A percentile compares a stretch with the other conserved stretches of the same genome.
Evolutionary conservation across 2,329 filamentous ascomycete genomes (phyloP).

Genomic region (Colletotrichum viniferum): DNA sequence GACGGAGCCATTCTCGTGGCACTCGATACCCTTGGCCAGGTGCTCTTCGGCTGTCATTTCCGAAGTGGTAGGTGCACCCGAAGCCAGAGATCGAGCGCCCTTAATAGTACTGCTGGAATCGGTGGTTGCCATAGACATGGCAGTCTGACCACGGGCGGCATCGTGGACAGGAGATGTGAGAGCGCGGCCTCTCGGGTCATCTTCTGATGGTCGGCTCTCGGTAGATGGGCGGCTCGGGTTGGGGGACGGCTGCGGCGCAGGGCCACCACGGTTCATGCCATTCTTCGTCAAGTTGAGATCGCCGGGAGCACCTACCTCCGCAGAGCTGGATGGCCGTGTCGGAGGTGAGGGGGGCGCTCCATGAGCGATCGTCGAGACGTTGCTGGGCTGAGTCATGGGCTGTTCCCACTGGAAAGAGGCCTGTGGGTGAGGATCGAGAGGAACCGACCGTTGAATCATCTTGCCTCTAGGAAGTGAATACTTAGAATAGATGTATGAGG

Average conservation of each 20-base stretch:
- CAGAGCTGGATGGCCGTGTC: slow-evolving; percentile 63
- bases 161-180: slow-evolving; percentile 43
- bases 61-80: slow-evolving; percentile 60
- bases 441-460: slow-evolving; percentile 71
- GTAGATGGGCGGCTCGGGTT: slow-evolving; percentile 50
- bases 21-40: slow-evolving; percentile 85
- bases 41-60: slow-evolving; percentile 88
- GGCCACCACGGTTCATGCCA: slow-evolving; percentile 46
- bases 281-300: slow-evolving; percentile 45
- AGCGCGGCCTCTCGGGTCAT: slow-evolving; percentile 51
- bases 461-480: slow-evolving; percentile 85
- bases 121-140: slow-evolving; percentile 54
- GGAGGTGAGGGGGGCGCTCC: slow-evolving; percentile 66
- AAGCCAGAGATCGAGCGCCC: slow-evolving; percentile 44
- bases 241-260: slow-evolving; percentile 47
- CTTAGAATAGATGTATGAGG: slow-evolving; percentile 86
- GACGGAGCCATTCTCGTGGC: slow-evolving; percentile 84
- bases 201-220: slow-evolving; percentile 52
- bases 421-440: slow-evolving; percentile 56
- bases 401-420: slow-evolving; percentile 70
- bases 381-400: slow-evolving; percentile 44
- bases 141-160: slow-evolving; percentile 43
- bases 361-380: slow-evolving; percentile 44
- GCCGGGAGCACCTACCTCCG: slow-evolving; percentile 42
- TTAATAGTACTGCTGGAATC: slow-evolving; percentile 62